phyloP scores from a whole-genome alignment of 116 monocot species.

The Cymodocea nodosa region DNA sequence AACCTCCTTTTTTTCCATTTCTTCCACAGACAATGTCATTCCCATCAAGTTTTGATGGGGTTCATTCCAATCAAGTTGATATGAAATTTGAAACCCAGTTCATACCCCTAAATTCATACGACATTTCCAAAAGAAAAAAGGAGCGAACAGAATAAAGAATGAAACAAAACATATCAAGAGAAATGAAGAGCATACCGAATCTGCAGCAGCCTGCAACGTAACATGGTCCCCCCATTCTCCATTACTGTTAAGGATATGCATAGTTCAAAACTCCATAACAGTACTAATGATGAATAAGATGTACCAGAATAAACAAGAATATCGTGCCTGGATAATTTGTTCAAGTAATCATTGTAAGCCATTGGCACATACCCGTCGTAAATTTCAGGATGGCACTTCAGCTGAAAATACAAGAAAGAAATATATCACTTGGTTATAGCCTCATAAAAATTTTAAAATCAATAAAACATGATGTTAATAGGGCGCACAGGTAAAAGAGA shows the following conservation, averaged over 20 bases:
- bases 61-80: too few relatives aligned
- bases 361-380: slow-evolving; percentile 98
- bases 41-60: too few relatives aligned
- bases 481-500: neutral
- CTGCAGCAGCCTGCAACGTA: slow-evolving; percentile 68
- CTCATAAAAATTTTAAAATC: neutral
- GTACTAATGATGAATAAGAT: too few relatives aligned
- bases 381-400: slow-evolving; percentile 58
- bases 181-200: slow-evolving; percentile 5
- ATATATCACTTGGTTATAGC: neutral
- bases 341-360: slow-evolving; percentile 68
- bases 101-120: too few relatives aligned
- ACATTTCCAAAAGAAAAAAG: neutral
- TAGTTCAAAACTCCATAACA: too few relatives aligned
- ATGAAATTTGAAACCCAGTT: neutral
- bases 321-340: slow-evolving; percentile 53
- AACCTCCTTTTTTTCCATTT: too few relatives aligned
- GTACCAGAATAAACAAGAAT: neutral
- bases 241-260: slow-evolving; percentile 2
- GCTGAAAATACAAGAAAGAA: slow-evolving; percentile 28
- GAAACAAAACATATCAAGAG: neutral
- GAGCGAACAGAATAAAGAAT: neutral
- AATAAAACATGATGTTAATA: neutral
- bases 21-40: too few relatives aligned
- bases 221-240: slow-evolving; percentile 70